Base-by-base conservation (phyloP, 2,329 filamentous ascomycete genomes). In the Fusarium sp. region DNA sequence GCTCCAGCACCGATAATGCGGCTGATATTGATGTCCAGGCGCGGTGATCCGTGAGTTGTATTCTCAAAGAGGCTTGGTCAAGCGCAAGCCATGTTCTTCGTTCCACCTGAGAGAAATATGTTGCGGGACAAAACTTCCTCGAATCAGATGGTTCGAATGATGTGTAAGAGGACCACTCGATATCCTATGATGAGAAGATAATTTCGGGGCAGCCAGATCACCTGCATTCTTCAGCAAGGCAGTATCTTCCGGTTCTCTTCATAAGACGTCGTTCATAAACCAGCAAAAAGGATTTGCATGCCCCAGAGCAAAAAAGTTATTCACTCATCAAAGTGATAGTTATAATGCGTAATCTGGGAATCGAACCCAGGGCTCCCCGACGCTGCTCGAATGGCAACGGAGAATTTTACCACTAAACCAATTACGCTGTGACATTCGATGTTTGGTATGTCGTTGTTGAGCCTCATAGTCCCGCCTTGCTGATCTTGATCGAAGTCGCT, bases 311-410 rank as follows among this genome's bases (percentile, higher is more conserved):
- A 68, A 56, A 68, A 17, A 11, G 1, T 3, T 5, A 4, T 0
- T 2, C 29, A 5, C 4, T 27, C 9, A 4, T n/a, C 1, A 3
- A 4, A 29, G 7, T 15, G 29, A 22, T 4, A 0, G 4, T 13
- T 29, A 18, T 8, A 7, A 20, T 70, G 65, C 65, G 65, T 70
- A 60, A 70, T 70, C 65, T n/a, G 65, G 67, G 67, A 70, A 69
- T 70, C 67, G 67, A 70, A 70, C 58, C 65, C 65, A 20, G 59
- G 67, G 64, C 59, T 70, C 64, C 64, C 58, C 64, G 65, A 67
- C 63, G 64, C 17, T 70, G 44, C 55, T 50, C 52, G 56, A 38
- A 69, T 50, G 65, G 46, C 54, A 72, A 55, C 44, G 39, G 55
- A 58, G 55, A 61, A 55, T 50, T 68, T 68, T 70, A 57, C 60